A percentile compares a stretch with the other conserved stretches of the same genome.
phyloP scores from a whole-genome alignment of 192 early-diverging fungal genomes.

The Spizellomyces punctatus region DNA sequence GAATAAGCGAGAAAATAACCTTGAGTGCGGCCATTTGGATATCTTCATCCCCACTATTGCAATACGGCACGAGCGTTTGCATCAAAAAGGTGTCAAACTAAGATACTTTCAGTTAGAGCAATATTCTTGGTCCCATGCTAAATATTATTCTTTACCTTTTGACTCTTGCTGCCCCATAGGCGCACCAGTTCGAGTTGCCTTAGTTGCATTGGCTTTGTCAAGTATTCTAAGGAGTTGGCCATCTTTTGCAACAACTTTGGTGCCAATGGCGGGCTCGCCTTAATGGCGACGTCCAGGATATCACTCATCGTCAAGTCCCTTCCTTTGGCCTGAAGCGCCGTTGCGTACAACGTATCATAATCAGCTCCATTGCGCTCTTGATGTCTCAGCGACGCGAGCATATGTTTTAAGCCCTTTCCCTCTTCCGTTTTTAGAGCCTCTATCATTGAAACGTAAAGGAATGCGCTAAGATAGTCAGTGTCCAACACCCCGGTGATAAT shows the following conservation, averaged over 20 bases:
- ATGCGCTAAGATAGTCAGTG: slow-evolving; percentile 53
- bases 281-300: slow-evolving; percentile 40
- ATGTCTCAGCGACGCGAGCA: slow-evolving; percentile 26
- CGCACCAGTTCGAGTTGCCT: slow-evolving; percentile 52
- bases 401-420: slow-evolving; percentile 14
- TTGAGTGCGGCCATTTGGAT: slow-evolving; percentile 45
- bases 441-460: slow-evolving; percentile 55
- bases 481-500: slow-evolving; percentile 55
- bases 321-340: slow-evolving; percentile 23
- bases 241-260: slow-evolving; percentile 49
- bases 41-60: slow-evolving; percentile 47
- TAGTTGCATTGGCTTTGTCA: slow-evolving; percentile 44
- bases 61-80: slow-evolving; percentile 55
- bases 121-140: neutral
- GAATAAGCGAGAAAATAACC: slow-evolving; percentile 45
- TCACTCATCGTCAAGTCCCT: slow-evolving; percentile 17
- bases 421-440: slow-evolving; percentile 17
- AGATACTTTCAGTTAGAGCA: neutral
- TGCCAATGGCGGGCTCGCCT: slow-evolving; percentile 42
- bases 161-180: slow-evolving; percentile 49
- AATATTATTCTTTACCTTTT: slow-evolving; percentile 38
- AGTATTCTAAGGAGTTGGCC: slow-evolving; percentile 56
- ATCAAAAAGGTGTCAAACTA: slow-evolving; percentile 58
- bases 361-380: neutral
- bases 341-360: slow-evolving; percentile 34